A percentile compares a stretch with the other conserved stretches of the same genome.
Conservation (phyloP, 768 basidiomycete genomes). For the Boletus vermiculosoides region DNA sequence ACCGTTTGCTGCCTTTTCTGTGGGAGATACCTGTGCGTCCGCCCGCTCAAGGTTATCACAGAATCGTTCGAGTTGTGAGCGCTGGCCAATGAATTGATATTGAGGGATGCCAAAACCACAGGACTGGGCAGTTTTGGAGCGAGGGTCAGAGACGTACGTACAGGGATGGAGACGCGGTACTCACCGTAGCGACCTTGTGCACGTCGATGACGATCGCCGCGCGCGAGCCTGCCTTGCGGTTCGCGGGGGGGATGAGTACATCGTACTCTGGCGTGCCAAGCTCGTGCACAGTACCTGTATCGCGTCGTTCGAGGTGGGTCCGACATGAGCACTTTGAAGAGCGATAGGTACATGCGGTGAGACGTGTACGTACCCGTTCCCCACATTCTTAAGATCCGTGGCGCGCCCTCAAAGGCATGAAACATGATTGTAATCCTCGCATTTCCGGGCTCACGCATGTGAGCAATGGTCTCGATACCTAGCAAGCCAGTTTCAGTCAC, state of each 20-base stretch:
- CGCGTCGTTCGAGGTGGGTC: not conserved
- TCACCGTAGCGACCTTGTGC: constrained; percentile 52
- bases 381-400: constrained; percentile 57
- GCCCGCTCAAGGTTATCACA: constrained; percentile 42
- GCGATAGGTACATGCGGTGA: too few relatives aligned
- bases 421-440: constrained; percentile 62
- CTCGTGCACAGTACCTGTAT: constrained; percentile 55
- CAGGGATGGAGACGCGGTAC: constrained; percentile 10
- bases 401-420: constrained; percentile 57
- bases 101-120: constrained; percentile 66
- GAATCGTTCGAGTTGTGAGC: constrained; percentile 49
- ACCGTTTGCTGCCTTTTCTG: constrained; percentile 37
- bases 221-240: constrained; percentile 56
- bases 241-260: constrained; percentile 43
- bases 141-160: not conserved
- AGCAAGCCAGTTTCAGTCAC: not conserved
- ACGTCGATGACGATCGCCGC: constrained; percentile 61
- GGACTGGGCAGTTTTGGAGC: constrained; percentile 41
- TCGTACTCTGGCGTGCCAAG: constrained; percentile 64
- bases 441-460: constrained; percentile 55
- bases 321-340: not conserved
- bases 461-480: constrained; percentile 61
- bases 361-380: constrained; percentile 45
- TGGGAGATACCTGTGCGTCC: constrained; percentile 32
- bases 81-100: constrained; percentile 55